Conservation (phyloP, 2,329 filamentous ascomycete genomes). For the Diplodia intermedia region DNA sequence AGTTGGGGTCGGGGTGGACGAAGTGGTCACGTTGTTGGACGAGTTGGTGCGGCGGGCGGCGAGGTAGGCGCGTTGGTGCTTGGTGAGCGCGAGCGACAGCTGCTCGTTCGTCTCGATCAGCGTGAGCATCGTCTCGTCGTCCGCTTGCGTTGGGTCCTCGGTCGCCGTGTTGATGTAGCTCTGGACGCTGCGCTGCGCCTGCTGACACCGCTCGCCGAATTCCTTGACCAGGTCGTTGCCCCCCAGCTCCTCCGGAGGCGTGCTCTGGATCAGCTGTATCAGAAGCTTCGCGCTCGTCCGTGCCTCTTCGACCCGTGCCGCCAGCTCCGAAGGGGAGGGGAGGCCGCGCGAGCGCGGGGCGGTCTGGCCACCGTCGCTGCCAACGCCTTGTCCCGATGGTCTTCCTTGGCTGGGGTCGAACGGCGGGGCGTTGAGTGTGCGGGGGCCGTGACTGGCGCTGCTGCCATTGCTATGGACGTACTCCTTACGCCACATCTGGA, state of each 20-base stretch:
- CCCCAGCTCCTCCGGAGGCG: constrained; percentile 75
- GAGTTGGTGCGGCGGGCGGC: constrained; percentile 57
- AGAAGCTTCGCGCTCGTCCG: constrained; percentile 88
- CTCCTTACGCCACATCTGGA: constrained; percentile 82
- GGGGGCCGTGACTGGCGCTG: constrained; percentile 39
- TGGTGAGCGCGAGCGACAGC: constrained; percentile 78
- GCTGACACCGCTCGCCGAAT: constrained; percentile 84
- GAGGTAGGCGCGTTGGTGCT: constrained; percentile 81
- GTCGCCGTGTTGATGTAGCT: constrained; percentile 73
- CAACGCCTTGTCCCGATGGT: neutral
- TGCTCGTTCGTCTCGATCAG: constrained; percentile 96
- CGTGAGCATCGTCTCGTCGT: constrained; percentile 92
- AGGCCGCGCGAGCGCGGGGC: constrained; percentile 39
- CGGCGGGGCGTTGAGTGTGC: constrained; percentile 54
- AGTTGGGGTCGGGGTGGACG: constrained; percentile 24
- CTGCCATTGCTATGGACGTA: constrained; percentile 33
- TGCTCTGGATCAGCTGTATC: constrained; percentile 89
- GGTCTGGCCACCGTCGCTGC: neutral
- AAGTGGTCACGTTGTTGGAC: constrained; percentile 32
- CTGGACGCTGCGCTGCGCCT: constrained; percentile 82
- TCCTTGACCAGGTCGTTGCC: constrained; percentile 89
- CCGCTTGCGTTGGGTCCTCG: constrained; percentile 74
- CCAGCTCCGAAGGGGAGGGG: constrained; percentile 78
- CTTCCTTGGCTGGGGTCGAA: constrained; percentile 38
- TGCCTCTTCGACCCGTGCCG: constrained; percentile 85